Base-by-base conservation (phyloP, 176 grass and related monocot genomes). In the Oryza australiensis region DNA sequence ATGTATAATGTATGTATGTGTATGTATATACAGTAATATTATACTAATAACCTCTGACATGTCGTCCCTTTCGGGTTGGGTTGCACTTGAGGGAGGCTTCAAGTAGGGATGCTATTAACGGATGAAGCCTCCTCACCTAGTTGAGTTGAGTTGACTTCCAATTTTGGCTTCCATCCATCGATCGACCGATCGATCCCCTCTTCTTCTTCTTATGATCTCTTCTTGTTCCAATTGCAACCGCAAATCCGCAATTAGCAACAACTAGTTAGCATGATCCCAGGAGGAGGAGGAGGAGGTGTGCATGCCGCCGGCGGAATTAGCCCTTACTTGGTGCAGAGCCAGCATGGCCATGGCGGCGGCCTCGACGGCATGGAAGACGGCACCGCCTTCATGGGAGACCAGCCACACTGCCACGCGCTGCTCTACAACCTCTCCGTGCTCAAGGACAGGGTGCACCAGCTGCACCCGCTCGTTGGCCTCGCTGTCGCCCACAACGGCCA, bases 371-470 rank as follows among this genome's bases (percentile, higher is more conserved):
- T 84, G 59, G 86, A 86, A 0, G 35, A 37, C 30, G 64, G 64
- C 35, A 33, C 65, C 32, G 53, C 60, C 14, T 64, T 80, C 42
- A 24, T 84, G 74, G 26, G 26, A 8, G 84, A 16, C 18, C 43
- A 37, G 60, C 23, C 73, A 37, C 79, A 81, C 34, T 81, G 76
- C 79, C 82, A 88, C 80, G 33, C 86, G 42, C 81, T 95, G 26
- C 38, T 93, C 23, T 90, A 94, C 79, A 86, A 91, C 55, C 75
- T 95, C 9, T 76, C 88, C 18, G 42, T 91, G 27, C 81, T 95
- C 11, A 95, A 68, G 85, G 88, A 95, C 40, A 95, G 90, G 81
- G 83, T 98, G 70, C 90, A 88, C 29, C 90, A 98, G 87, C 82
- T 98, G 64, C 88, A 98, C 51, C 88, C 80, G 26, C 93, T 98